These are phyloP conservation scores for Camillea tinctor DNA, from an alignment of 2,329 filamentous ascomycete species.

Conservation along the genomic window DNA sequence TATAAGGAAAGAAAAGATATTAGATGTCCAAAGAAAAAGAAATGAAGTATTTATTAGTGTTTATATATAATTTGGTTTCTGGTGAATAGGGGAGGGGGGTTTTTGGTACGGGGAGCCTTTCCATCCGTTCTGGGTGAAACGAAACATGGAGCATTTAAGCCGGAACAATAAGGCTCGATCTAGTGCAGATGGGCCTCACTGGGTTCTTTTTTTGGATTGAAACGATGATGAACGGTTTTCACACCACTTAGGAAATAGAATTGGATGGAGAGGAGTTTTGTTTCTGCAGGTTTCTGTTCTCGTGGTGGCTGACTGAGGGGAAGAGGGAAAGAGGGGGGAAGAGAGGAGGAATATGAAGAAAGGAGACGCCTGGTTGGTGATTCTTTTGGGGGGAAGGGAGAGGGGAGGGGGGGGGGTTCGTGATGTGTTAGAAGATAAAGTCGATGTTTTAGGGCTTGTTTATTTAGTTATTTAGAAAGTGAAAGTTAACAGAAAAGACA, in stretches of 20 bases:
- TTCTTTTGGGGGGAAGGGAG: not conserved
- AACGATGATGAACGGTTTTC: not conserved
- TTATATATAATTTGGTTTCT: not conserved
- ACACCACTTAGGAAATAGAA: not conserved
- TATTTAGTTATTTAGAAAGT: too few species aligned
- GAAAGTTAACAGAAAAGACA: too few species aligned
- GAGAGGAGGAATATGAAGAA: too few species aligned
- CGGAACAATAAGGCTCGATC: not conserved
- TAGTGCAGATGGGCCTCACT: not conserved
- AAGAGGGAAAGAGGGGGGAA: too few species aligned
- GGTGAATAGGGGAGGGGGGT: too few species aligned
- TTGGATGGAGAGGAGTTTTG: not conserved
- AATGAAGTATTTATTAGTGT: not conserved
- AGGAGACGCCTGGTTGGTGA: not conserved
- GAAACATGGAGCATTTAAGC: not conserved
- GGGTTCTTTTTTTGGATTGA: not conserved
- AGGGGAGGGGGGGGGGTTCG: too few species aligned
- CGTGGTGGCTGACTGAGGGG: too few species aligned
- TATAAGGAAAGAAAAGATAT: conserved; percentile 9
- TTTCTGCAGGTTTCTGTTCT: too few species aligned
- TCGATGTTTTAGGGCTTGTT: too few species aligned
- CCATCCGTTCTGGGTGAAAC: too few species aligned
- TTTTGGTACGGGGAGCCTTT: too few species aligned
- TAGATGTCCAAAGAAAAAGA: not conserved
- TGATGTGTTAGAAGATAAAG: not conserved